Conservation (phyloP, 2,329 filamentous ascomycete genomes). For the Fusarium ramigenum region DNA sequence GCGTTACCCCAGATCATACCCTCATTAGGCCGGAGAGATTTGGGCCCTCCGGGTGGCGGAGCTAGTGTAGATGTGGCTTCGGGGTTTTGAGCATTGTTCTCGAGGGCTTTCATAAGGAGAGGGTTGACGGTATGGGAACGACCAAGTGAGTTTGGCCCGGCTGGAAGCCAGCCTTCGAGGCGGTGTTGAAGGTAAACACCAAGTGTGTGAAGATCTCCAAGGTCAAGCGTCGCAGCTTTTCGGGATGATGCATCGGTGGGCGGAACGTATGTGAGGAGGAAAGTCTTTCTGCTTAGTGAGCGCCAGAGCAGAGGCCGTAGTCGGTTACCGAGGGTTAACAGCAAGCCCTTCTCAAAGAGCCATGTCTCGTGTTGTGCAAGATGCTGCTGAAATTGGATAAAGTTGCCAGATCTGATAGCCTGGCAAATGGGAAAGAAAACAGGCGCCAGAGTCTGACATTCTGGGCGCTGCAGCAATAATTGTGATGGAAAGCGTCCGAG, state of each 20-base stretch:
- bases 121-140: slow-evolving; percentile 57
- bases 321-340: slow-evolving; percentile 79
- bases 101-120: slow-evolving; percentile 62
- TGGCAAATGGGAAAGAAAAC: slow-evolving; percentile 78
- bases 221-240: slow-evolving; percentile 77
- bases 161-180: slow-evolving; percentile 66
- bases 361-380: slow-evolving; percentile 73
- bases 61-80: slow-evolving; percentile 53
- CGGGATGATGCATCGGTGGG: slow-evolving; percentile 64
- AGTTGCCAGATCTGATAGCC: slow-evolving; percentile 78
- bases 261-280: slow-evolving; percentile 79
- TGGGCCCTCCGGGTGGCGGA: slow-evolving; percentile 58
- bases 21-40: slow-evolving; percentile 63
- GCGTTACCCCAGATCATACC: slow-evolving; percentile 73
- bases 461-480: slow-evolving; percentile 72
- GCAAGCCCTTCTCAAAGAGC: slow-evolving; percentile 79
- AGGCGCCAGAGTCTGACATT: slow-evolving; percentile 65
- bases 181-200: slow-evolving; percentile 72
- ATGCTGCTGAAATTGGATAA: slow-evolving; percentile 76
- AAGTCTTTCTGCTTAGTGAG: slow-evolving; percentile 79
- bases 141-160: slow-evolving; percentile 45
- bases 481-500: slow-evolving; percentile 83
- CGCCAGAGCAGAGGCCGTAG: slow-evolving; percentile 88
- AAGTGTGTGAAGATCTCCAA: slow-evolving; percentile 72
- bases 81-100: slow-evolving; percentile 54